Percentiles rank a stretch among this genome's conserved stretches.
phyloP scores from a whole-genome alignment of 208 protist species.

The Acanthamoeba rhysodes region DNA sequence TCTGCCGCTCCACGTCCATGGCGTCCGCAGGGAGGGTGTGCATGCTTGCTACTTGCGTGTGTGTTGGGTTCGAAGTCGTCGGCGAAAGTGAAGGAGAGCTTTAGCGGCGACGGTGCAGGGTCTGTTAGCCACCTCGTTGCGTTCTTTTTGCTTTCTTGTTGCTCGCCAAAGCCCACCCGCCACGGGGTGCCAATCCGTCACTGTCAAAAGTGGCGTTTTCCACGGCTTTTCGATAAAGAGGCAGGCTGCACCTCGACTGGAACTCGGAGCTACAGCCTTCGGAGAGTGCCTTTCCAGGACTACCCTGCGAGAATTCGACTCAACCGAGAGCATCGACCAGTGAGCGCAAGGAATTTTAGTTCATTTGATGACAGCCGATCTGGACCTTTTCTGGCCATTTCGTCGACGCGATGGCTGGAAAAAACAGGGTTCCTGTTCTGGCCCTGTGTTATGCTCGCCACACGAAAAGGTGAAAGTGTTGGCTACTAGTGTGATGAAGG shows the following conservation, averaged over 20 bases:
- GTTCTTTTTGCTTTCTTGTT: not conserved
- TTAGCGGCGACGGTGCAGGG: not conserved
- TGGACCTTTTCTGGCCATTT: too few relatives aligned
- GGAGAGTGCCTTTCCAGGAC: too few relatives aligned
- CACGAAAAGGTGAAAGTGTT: too few relatives aligned
- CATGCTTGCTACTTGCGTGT: not conserved
- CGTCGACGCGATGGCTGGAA: too few relatives aligned
- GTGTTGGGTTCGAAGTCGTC: not conserved
- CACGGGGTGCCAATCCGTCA: not conserved
- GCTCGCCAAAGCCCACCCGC: not conserved
- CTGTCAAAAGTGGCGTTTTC: not conserved
- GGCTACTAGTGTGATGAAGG: too few relatives aligned
- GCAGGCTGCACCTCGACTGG: not conserved
- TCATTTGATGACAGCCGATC: not conserved
- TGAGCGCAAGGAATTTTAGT: too few relatives aligned
- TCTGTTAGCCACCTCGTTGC: not conserved
- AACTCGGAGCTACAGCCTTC: not conserved
- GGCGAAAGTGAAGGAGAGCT: not conserved
- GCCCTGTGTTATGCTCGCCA: too few relatives aligned
- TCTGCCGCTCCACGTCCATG: constrained; percentile 17
- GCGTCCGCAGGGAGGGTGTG: not conserved
- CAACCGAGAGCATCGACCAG: not conserved
- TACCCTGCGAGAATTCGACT: not conserved
- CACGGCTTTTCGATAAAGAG: not conserved
- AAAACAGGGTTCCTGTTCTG: too few relatives aligned